Percentiles rank a stretch among this genome's conserved stretches.
Evolutionary conservation across 139 green algal genomes (phyloP).

Genomic region (Chlamydomonas asymmetrica): DNA sequence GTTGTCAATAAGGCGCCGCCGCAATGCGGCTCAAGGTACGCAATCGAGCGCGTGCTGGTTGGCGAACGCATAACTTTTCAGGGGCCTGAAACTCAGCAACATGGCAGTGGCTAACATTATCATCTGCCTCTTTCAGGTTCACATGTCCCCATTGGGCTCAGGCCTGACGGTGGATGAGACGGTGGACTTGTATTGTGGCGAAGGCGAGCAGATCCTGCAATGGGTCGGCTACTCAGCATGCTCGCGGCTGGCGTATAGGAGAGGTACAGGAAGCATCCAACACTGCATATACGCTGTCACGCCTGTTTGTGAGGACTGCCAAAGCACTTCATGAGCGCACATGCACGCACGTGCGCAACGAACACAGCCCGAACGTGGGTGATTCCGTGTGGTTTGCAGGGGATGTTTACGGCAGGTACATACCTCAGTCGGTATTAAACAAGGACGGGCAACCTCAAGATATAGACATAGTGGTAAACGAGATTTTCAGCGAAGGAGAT

Average conservation of each 20-base stretch:
- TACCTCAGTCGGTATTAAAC: constrained; percentile 69
- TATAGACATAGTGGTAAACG: constrained; percentile 75
- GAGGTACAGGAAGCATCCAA: no score
- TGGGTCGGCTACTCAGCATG: constrained; percentile 75
- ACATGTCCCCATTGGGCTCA: constrained; percentile 42
- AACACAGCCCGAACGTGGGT: no score
- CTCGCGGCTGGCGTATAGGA: constrained; percentile 58
- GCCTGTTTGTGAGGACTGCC: no score
- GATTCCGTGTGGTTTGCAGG: constrained; percentile 29
- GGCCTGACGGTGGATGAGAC: constrained; percentile 47
- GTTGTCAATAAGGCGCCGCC: no score
- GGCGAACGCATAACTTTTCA: not conserved
- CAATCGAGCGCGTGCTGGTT: not conserved
- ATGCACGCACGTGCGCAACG: no score
- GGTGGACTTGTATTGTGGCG: constrained; percentile 63
- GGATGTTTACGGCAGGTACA: constrained; percentile 58
- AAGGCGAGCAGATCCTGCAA: constrained; percentile 73
- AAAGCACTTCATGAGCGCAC: no score
- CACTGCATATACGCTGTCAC: no score
- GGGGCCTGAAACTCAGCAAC: no score
- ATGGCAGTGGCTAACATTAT: no score
- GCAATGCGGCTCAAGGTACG: constrained; percentile 7
- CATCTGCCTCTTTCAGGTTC: constrained; percentile 55
- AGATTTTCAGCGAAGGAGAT: constrained; percentile 64
- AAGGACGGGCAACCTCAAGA: constrained; percentile 71